Conservation (phyloP, 1,284 basidiomycete species). For the Rhodotorula sp. region DNA sequence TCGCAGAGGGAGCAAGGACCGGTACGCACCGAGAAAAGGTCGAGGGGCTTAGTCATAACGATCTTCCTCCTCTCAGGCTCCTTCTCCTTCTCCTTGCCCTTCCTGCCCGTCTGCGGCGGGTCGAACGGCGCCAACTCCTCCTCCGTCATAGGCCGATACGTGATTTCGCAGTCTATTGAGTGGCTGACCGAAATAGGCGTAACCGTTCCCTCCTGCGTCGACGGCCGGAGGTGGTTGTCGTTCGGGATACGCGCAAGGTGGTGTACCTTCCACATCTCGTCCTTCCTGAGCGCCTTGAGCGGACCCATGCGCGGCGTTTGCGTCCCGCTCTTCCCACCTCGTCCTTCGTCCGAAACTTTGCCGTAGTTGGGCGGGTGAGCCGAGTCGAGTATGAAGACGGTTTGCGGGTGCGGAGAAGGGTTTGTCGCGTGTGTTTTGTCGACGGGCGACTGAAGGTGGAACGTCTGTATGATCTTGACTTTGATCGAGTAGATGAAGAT, state of each 20-base stretch:
- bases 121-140: constrained; percentile 13
- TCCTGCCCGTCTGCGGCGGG: not conserved
- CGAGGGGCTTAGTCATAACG: constrained; percentile 34
- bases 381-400: constrained; percentile 35
- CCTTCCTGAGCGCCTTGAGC: constrained; percentile 24
- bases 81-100: constrained; percentile 22
- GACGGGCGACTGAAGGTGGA: constrained; percentile 28
- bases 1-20: too few relatives aligned
- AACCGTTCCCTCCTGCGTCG: constrained; percentile 31
- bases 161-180: constrained; percentile 30
- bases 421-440: constrained; percentile 12
- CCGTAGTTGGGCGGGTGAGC: constrained; percentile 32
- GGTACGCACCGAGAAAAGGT: constrained; percentile 30
- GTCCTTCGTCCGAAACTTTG: constrained; percentile 20
- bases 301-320: constrained; percentile 19
- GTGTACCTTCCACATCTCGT: constrained; percentile 29
- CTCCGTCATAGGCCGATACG: constrained; percentile 28
- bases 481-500: constrained; percentile 38
- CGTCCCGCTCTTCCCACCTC: not conserved
- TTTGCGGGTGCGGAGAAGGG: constrained; percentile 21
- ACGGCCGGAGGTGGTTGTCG: constrained; percentile 35
- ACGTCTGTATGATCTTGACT: constrained; percentile 38
- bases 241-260: constrained; percentile 36
- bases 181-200: constrained; percentile 29
- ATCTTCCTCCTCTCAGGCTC: constrained; percentile 32